Evolutionary conservation across 352 stramenopile genomes (phyloP).

Genomic region (Poterioochromonas sp.): DNA sequence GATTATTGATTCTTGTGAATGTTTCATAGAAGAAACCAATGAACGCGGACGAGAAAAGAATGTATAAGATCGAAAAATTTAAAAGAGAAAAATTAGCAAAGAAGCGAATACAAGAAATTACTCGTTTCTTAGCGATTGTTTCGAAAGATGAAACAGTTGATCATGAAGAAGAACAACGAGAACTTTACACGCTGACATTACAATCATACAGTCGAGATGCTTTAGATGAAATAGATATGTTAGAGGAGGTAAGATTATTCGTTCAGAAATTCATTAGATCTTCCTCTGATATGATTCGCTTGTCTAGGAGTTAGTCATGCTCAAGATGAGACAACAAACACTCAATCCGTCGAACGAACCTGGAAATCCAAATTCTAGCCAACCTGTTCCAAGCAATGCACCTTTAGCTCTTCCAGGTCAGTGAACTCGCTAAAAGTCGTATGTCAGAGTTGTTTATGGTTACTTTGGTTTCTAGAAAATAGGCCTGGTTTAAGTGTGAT

Average conservation of each 20-base stretch:
- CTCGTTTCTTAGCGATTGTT: background rate
- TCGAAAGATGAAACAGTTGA: background rate
- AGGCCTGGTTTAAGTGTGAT: background rate
- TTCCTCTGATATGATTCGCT: background rate
- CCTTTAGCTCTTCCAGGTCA: too few relatives aligned
- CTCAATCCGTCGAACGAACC: background rate
- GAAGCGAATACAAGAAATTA: background rate
- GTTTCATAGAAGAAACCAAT: background rate
- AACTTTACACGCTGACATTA: background rate
- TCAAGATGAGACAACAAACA: background rate
- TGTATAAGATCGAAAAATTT: slow-evolving; percentile 9
- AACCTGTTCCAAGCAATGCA: too few relatives aligned
- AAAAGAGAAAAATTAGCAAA: background rate
- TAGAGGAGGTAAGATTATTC: slow-evolving; percentile 6
- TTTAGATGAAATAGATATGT: slow-evolving; percentile 5
- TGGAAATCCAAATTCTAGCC: background rate
- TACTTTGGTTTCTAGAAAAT: background rate
- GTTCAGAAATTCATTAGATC: background rate
- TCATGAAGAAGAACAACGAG: slow-evolving; percentile 23
- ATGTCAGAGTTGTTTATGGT: too few relatives aligned
- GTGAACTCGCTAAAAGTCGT: too few relatives aligned
- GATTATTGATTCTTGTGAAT: background rate
- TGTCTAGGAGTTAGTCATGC: slow-evolving; percentile 3
- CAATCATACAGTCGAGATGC: background rate
- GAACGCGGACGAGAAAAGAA: background rate